Conservation (phyloP, 805 yeast species). For the Metschnikowia hibisci region DNA sequence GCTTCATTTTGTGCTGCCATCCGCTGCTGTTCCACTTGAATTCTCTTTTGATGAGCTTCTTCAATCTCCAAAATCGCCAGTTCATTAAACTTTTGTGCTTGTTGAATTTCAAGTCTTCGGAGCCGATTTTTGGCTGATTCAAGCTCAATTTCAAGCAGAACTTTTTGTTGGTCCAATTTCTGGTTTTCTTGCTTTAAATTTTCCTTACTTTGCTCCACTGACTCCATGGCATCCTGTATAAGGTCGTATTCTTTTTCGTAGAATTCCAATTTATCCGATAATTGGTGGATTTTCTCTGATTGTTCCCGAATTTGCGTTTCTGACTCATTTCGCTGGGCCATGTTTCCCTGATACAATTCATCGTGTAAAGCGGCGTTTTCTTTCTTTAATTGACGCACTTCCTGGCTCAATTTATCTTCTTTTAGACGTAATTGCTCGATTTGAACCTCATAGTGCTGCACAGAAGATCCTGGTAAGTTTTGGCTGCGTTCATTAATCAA, state of each 20-base stretch:
- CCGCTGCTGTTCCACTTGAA: constrained; percentile 23
- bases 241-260: constrained; percentile 28
- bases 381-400: constrained; percentile 22
- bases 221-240: constrained; percentile 22
- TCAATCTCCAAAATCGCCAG: constrained; percentile 22
- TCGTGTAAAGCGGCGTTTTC: constrained; percentile 28
- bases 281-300: constrained; percentile 17
- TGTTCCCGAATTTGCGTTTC: constrained; percentile 5
- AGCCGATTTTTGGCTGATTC: constrained; percentile 20
- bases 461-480: constrained; percentile 13
- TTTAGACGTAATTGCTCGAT: constrained; percentile 20
- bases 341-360: constrained; percentile 19
- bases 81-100: constrained; percentile 18
- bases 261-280: constrained; percentile 24
- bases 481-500: constrained; percentile 19
- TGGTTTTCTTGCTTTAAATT: constrained; percentile 15
- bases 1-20: constrained; percentile 29
- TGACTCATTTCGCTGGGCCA: constrained; percentile 12
- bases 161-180: constrained; percentile 18
- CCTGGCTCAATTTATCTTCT: constrained; percentile 17
- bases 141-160: constrained; percentile 26
- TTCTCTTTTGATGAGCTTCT: constrained; percentile 18
- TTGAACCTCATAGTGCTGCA: constrained; percentile 22
- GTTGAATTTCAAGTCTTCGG: constrained; percentile 14
- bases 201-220: constrained; percentile 23